Evolutionary conservation across 352 stramenopile species (phyloP), one percentile per base, ranked within the genome.

Genomic region (Blastocystis hominis): DNA sequence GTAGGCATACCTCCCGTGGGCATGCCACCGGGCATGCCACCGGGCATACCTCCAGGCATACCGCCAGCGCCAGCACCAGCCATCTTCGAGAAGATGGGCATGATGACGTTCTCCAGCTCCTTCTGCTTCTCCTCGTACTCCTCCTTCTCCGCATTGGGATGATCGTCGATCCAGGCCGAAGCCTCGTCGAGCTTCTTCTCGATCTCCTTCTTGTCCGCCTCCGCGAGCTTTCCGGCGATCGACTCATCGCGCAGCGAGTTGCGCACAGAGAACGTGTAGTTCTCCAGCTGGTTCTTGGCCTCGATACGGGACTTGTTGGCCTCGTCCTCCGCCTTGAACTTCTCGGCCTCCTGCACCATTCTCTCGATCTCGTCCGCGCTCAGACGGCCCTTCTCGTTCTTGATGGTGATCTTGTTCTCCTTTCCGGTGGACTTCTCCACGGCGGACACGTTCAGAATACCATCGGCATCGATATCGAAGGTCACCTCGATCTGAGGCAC

Each of bases 51-150:
- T 47, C 92, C 92, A 47, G 91, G 91, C 89, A 89, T 89, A 13
- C 88, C 89, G 24, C 75, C 70, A 50, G 87, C 81, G 75, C 70
- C 70, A 24, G 88, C 90, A 30, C 92, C 92, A 50, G 91, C 92
- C 47, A 88, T 64, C 47, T 91, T 87, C n/a, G 24, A 9, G 42
- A 91, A 69, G 1, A 91, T 86, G 3, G 89, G 89, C 40, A 87
- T 90, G 24, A 75, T 68, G 80, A 95, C 89, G 9, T 13, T 89
- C 88, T 95, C 92, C 10, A 95, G 86, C 50, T 92, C 91, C 90
- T 96, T 95, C 91, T 96, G 95, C 93, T 98, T 97, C 89, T 96
- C 93, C 90, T 97, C 94, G 53, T 93, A 95, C 90, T 97, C 94
- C 89, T 96, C 94, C 50, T 95, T 93, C 75, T 95, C 95, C 46